These are phyloP conservation scores for Bacidia gigantensis DNA, from an alignment of 495 filamentous ascomycete genomes.

Conservation along the genomic window DNA sequence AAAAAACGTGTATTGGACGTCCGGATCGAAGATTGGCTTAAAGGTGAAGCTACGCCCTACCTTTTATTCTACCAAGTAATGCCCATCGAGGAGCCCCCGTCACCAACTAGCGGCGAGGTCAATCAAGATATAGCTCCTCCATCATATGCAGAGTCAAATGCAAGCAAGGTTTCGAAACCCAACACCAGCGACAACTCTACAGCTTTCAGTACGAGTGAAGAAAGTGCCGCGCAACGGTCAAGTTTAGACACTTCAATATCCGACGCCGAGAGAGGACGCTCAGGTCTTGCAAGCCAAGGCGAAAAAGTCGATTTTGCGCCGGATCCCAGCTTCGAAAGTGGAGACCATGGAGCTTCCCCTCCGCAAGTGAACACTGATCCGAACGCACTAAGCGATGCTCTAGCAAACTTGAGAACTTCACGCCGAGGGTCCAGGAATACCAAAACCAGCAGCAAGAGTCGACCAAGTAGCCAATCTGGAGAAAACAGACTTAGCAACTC, in stretches of 20 bases:
- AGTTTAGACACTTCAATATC: constrained; percentile 18
- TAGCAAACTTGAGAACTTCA: constrained; percentile 36
- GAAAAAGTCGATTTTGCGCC: constrained; percentile 7
- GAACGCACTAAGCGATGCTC: constrained; percentile 25
- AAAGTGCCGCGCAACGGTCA: constrained; percentile 24
- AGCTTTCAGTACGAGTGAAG: constrained; percentile 7
- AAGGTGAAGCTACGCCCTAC: constrained; percentile 72
- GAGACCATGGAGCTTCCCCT: no score
- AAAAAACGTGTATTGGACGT: constrained; percentile 55
- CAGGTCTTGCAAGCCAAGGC: constrained; percentile 11
- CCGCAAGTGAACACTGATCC: no score
- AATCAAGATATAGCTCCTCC: constrained; percentile 40
- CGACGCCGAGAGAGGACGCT: constrained; percentile 2
- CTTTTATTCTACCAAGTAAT: constrained; percentile 90
- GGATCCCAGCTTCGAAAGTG: no score
- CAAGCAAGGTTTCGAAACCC: constrained; percentile 23
- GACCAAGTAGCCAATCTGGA: constrained; percentile 51
- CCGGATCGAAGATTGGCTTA: constrained; percentile 61
- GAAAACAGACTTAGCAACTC: constrained; percentile 54
- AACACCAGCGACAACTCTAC: not conserved
- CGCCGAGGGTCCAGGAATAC: constrained; percentile 45
- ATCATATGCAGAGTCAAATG: constrained; percentile 40
- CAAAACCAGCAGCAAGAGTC: constrained; percentile 44
- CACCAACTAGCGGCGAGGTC: constrained; percentile 38
- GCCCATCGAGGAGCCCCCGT: constrained; percentile 55